Percentiles rank a stretch among this genome's conserved stretches.
phyloP scores from a whole-genome alignment of 164 flowering plant species.

The Umbellularia californica region DNA sequence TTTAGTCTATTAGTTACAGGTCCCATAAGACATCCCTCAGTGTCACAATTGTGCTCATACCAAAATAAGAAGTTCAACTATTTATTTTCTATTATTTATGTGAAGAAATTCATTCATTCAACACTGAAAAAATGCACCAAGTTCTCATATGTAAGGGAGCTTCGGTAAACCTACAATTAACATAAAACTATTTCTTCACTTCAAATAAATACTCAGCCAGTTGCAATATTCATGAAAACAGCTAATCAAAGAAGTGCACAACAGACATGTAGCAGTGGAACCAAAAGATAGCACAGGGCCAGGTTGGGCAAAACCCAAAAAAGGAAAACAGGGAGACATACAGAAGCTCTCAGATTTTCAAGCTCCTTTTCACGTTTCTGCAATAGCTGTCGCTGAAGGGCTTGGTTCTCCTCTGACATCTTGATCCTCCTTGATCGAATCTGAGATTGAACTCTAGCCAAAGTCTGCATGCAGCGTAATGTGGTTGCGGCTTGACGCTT shows the following conservation, averaged over 20 bases:
- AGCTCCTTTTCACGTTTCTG: conserved; percentile 74
- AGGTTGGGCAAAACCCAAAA: not conserved
- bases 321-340: conserved; percentile 8
- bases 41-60: no score
- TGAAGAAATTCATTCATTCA: no score
- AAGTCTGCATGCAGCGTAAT: conserved; percentile 72
- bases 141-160: no score
- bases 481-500: conserved; percentile 73
- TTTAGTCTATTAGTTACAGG: no score
- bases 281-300: not conserved
- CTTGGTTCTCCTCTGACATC: conserved; percentile 80
- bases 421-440: conserved; percentile 67
- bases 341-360: conserved; percentile 42
- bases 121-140: no score
- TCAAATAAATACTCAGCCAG: not conserved
- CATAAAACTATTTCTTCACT: not conserved
- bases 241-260: not conserved
- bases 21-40: no score
- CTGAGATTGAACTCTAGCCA: conserved; percentile 77
- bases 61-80: no score
- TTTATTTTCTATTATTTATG: no score
- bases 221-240: not conserved
- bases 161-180: not conserved
- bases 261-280: not conserved
- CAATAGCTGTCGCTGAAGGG: conserved; percentile 72